Evolutionary conservation across 352 stramenopile genomes (phyloP).

Genomic region (Globisporangium carolinianum): DNA sequence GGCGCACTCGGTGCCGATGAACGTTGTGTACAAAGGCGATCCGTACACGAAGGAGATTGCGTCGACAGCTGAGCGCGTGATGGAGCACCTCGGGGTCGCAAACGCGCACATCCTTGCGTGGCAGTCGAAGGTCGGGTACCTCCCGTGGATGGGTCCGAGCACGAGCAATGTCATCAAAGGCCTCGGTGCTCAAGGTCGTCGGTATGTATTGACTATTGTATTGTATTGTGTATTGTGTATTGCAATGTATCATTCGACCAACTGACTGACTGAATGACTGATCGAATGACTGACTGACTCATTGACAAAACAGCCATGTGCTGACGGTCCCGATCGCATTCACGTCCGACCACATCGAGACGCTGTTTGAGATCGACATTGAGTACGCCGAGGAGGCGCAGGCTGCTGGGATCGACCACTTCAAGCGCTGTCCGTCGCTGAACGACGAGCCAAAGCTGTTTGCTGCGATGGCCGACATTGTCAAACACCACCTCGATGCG

Average conservation of each 20-base stretch:
- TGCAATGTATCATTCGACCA: too few relatives aligned
- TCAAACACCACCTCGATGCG: conserved; percentile 89
- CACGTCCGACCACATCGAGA: conserved; percentile 99
- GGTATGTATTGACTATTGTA: conserved; percentile 24
- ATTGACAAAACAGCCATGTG: conserved; percentile 56
- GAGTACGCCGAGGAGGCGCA: conserved; percentile 97
- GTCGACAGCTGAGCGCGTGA: conserved; percentile 64
- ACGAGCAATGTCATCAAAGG: conserved; percentile 94
- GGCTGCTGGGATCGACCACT: conserved; percentile 93
- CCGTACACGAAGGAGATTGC: conserved; percentile 84
- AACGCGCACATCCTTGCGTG: conserved; percentile 91
- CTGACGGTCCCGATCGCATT: conserved; percentile 98
- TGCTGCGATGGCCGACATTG: conserved; percentile 95
- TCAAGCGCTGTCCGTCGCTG: conserved; percentile 92
- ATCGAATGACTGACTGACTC: neutral
- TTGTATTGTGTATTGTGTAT: neutral
- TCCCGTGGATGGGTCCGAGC: conserved; percentile 98
- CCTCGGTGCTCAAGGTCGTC: conserved; percentile 90
- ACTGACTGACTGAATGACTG: conserved; percentile 10
- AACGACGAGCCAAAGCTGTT: conserved; percentile 95
- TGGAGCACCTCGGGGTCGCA: conserved; percentile 52
- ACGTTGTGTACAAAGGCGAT: conserved; percentile 85
- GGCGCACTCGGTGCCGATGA: conserved; percentile 87
- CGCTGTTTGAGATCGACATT: conserved; percentile 99
- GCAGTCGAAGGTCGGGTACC: conserved; percentile 96